Evolutionary conservation across 768 basidiomycete species (phyloP).

Genomic region (Zangia roseola): DNA sequence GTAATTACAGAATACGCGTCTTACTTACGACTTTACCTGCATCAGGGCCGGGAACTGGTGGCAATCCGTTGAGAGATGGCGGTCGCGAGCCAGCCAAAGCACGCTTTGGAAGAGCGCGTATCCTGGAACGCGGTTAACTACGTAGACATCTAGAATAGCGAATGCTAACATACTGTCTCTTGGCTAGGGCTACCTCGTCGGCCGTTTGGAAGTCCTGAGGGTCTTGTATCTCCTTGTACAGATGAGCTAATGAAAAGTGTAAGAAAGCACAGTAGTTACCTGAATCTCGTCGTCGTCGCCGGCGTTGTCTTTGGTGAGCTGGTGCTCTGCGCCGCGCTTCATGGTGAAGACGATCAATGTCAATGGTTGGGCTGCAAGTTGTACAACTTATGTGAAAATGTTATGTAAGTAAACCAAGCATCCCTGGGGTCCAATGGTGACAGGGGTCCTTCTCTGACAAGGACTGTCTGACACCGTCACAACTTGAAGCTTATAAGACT

Average conservation of each 20-base stretch:
- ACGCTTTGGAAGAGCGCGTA: conserved; percentile 63
- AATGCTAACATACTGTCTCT: conserved; percentile 50
- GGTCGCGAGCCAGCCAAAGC: conserved; percentile 23
- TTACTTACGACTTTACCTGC: conserved; percentile 26
- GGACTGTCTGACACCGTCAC: neutral
- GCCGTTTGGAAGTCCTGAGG: conserved; percentile 57
- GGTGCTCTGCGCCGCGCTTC: conserved; percentile 76
- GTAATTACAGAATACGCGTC: conserved; percentile 12
- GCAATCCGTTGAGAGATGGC: conserved; percentile 22
- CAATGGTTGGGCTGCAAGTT: neutral
- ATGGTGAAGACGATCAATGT: conserved; percentile 34
- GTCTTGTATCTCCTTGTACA: conserved; percentile 40
- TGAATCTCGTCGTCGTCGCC: conserved; percentile 40
- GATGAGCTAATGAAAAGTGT: conserved; percentile 4
- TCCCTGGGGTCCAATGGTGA: conserved; percentile 17
- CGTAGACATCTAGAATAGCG: neutral
- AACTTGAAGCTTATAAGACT: neutral
- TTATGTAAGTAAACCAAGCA: conserved; percentile 15
- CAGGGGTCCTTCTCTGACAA: conserved; percentile 6
- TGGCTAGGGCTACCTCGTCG: conserved; percentile 52
- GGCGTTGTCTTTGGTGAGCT: conserved; percentile 57
- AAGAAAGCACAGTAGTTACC: conserved; percentile 12
- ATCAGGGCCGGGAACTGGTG: conserved; percentile 25
- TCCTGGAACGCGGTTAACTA: conserved; percentile 41
- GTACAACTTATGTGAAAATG: conserved; percentile 13